These are phyloP conservation scores for Calonectria leucothoes DNA, from an alignment of 2,329 filamentous ascomycete genomes.

Conservation along the genomic window DNA sequence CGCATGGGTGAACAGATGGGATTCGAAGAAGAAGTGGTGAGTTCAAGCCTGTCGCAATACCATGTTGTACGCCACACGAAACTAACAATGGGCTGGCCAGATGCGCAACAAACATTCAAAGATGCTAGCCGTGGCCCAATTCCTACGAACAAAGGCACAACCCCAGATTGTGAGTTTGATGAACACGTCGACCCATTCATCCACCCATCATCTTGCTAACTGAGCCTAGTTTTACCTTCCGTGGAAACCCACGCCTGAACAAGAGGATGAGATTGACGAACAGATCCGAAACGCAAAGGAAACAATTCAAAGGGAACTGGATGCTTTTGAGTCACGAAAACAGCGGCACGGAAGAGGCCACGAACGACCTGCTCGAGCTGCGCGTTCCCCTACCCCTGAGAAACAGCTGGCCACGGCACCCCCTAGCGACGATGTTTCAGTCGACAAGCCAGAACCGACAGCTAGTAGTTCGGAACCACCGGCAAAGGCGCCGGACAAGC, in stretches of 20 bases:
- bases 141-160: slow-evolving; percentile 76
- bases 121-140: slow-evolving; percentile 77
- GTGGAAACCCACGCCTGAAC: slow-evolving; percentile 76
- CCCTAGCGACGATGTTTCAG: slow-evolving; percentile 16
- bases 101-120: slow-evolving; percentile 81
- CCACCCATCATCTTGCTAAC: neutral
- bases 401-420: slow-evolving; percentile 31
- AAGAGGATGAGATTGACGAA: slow-evolving; percentile 76
- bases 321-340: slow-evolving; percentile 68
- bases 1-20: slow-evolving; percentile 77
- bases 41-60: slow-evolving; percentile 46
- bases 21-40: slow-evolving; percentile 82
- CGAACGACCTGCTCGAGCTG: slow-evolving; percentile 21
- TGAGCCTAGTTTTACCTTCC: slow-evolving; percentile 83
- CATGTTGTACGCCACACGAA: neutral
- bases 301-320: slow-evolving; percentile 72
- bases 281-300: slow-evolving; percentile 76
- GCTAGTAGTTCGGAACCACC: slow-evolving; percentile 18
- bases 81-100: slow-evolving; percentile 57
- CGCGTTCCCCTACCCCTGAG: slow-evolving; percentile 6
- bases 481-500: slow-evolving; percentile 23
- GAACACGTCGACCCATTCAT: neutral
- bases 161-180: slow-evolving; percentile 81
- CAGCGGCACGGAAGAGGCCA: slow-evolving; percentile 49
- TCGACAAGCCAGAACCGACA: slow-evolving; percentile 15